A percentile compares a stretch with the other conserved stretches of the same genome.
Conservation (phyloP, 306 rosid species). For the Neltuma alba region DNA sequence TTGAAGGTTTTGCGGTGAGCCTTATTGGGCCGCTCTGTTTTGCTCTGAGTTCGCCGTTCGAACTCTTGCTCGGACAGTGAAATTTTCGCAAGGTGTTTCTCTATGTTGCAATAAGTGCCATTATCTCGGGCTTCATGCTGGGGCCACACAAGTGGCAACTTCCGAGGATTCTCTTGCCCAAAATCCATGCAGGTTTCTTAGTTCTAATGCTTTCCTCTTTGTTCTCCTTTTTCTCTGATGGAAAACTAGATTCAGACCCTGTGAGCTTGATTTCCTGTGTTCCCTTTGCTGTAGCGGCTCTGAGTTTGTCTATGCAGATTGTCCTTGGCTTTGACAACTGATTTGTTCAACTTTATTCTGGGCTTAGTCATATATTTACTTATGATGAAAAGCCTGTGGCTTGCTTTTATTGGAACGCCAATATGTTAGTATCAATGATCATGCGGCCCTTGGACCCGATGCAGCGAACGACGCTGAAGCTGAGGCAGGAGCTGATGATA, state of each 20-base stretch:
- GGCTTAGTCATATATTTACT: neutral
- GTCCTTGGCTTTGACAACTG: conserved; percentile 3
- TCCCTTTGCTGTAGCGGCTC: neutral
- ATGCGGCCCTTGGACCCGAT: neutral
- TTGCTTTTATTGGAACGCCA: neutral
- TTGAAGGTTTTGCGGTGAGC: neutral
- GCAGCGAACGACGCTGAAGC: neutral
- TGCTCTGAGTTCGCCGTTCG: neutral
- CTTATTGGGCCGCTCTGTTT: neutral
- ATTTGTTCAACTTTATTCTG: neutral
- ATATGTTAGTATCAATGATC: neutral
- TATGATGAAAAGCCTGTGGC: neutral
- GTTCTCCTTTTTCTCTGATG: neutral
- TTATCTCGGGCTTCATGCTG: neutral
- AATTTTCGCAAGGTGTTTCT: neutral
- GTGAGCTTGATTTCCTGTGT: neutral
- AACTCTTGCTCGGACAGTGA: neutral
- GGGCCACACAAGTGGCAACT: neutral
- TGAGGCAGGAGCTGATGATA: neutral
- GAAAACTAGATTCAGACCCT: neutral
- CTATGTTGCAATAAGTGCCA: neutral
- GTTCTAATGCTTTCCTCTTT: neutral
- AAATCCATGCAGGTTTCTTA: neutral
- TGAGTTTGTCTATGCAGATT: neutral
- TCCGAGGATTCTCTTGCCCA: neutral